Evolutionary conservation across 2,329 filamentous ascomycete genomes (phyloP), one percentile per base, ranked within the genome.

Genomic region (Fusarium temperatum): DNA sequence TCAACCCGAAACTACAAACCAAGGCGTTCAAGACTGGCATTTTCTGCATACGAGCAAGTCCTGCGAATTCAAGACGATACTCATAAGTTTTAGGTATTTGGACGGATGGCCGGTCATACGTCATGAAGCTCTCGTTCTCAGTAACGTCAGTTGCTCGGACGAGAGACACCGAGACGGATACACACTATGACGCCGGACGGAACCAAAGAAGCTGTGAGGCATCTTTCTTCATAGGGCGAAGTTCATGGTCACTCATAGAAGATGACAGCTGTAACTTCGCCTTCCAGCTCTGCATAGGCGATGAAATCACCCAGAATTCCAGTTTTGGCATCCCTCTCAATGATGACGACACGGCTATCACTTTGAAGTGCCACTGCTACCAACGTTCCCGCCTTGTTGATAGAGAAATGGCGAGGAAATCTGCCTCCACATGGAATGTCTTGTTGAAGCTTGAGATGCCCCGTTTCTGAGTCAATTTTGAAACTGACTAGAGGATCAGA

Each of bases 401-500:
- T 82, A 57, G 87, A 88, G 80, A 94, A 92, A 45, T 92, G 91
- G 28, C 93, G 87, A 1, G 93, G 93, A 63, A 86, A 88, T 13
- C 83, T 80, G 6, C 93, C 93, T 55, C 91, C 91, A 1, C 90
- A 87, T 0, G 92, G 85, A n/a, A 87, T 87, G 35, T 90, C 84
- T 75, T 92, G 87, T 7, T 89, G 79, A 63, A 89, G 86, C 1
- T 78, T 81, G 32, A 94, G 84, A 3, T 81, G 83, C 12, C 91
- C 92, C n/a, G 86, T 87, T 20, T 79, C 72, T 4, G 78, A 66
- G 75, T 89, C 82, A 73, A 94, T 87, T 63, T 83, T 78, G 83
- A 90, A 94, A 66, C 85, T 90, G 68, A 91, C 86, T 61, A 95
- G 82, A 2, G 92, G 88, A 80, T 94, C 92, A 1, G 91, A 91